Base-by-base conservation (phyloP, 2,329 filamentous ascomycete species). In the Xylaria sp. region DNA sequence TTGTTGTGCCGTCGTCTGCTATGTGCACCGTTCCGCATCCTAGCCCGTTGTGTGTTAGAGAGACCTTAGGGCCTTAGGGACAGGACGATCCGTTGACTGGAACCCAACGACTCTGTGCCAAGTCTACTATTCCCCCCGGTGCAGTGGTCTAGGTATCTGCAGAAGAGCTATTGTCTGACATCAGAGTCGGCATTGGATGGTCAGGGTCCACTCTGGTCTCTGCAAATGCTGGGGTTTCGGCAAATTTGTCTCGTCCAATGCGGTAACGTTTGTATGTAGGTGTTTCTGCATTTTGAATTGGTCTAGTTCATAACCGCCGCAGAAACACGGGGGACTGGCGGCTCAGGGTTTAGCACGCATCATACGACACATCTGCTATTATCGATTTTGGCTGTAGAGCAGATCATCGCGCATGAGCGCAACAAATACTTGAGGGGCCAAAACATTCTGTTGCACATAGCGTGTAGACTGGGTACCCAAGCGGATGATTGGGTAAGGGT, bases 91-190 rank as follows among this genome's bases (percentile, higher is more conserved):
- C 59, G 44, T 57, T 15, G 20, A 51, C 59, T 32, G 13, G 64
- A 68, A n/a, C 50, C 64, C 65, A 68, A 70, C 58, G 55, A 64
- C 4, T 50, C 25, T 51, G n/a, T 68, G 68, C 68, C 66, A 70
- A 69, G 66, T 46, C 55, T 39, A 58, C 23, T 66, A 58, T 54
- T 6, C 8, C 39, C 39, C 59, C 57, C 64, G 60, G 61, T 59
- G 67, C 50, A 61, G 55, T 54, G 57, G 46, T 25, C 46, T 25
- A 23, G 23, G 37, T 46, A 12, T n/a, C 20, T 62, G 68, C 64
- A 61, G 60, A 57, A 57, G 63, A 18, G 57, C 61, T 68, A 55
- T 69, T 41, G 66, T 69, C 69, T 71, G 65, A 70, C 69, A 71
- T 69, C 66, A 69, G 57, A 65, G 13, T 8, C 69, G 66, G 69